Base-by-base conservation (phyloP, 495 filamentous ascomycete genomes). In the Podospora pseudocomata region DNA sequence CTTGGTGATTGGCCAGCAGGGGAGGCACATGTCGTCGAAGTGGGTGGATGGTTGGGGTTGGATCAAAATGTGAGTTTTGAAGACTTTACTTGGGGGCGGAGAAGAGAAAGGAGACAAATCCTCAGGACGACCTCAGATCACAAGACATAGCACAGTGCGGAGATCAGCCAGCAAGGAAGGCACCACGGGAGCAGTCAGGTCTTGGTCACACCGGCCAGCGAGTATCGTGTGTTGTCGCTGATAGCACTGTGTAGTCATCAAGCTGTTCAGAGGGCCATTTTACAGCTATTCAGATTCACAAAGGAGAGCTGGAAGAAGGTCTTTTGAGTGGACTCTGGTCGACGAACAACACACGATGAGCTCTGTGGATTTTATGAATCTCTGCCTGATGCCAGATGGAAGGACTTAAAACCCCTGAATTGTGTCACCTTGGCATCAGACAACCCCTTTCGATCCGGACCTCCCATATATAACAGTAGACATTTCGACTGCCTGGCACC, bases 1-100 rank as follows among this genome's bases (percentile, higher is more conserved):
- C 44, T 83, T 78, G 19, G 77, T 69, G 60, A 81, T 80, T 0
- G 78, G 74, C 70, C 78, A 84, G 64, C 79, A 83, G 16, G 80
- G 79, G 30, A 82, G 62, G 66, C 81, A 84, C 77, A 80, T 81
- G 4, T 66, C 76, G 66, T 13, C 66, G 9, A 49, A 3, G 6
- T 49, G 39, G 18, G 39, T 49, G 13, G 13, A 49, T 49, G 5
- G 15, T 49, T 16, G 13, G 9, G 7, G 39, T 49, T 49, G 7
- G 39, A 49, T 13, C 7, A 2, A 11, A 2, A 16, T 49, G 7
- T 5, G 13, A 49, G 18, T 49, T 6, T 2, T 16, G 39, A 49
- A 3, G 39, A 49, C 15, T 49, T 4, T 32, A 7, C 30, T 32
- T 5, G 30, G 30, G 30, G 5, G 0, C 23, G 23, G 30, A 32